Percentiles rank a stretch among this genome's conserved stretches.
Conservation (phyloP, 2,329 filamentous ascomycete species). For the Aspergillus flavus region DNA sequence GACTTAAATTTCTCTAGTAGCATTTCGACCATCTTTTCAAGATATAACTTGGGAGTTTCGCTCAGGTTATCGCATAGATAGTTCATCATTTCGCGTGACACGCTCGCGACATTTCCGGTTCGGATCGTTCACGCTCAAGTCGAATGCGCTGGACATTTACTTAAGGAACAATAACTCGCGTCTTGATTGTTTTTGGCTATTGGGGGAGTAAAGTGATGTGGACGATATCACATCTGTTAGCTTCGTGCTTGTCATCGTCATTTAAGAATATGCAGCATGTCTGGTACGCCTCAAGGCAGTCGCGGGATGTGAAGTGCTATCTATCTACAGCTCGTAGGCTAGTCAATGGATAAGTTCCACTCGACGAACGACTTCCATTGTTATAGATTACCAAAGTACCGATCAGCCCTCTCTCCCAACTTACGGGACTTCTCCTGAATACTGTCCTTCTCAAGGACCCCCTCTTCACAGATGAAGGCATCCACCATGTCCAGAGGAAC, state of each 20-base stretch:
- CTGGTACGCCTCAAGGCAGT: neutral
- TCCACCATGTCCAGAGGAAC: constrained; percentile 55
- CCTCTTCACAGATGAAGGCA: constrained; percentile 59
- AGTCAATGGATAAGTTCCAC: neutral
- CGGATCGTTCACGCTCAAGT: too few species aligned
- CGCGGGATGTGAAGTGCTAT: neutral
- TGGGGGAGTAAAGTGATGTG: neutral
- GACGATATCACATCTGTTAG: too few species aligned
- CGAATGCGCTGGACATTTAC: too few species aligned
- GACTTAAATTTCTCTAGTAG: too few species aligned
- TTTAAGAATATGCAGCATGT: neutral
- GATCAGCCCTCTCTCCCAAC: constrained; percentile 20
- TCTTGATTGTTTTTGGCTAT: too few species aligned
- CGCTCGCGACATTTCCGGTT: too few species aligned
- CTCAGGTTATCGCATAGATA: too few species aligned
- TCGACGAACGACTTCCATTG: neutral
- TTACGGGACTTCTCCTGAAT: constrained; percentile 29
- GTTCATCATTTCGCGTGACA: too few species aligned
- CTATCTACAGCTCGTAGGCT: neutral
- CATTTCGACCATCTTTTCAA: too few species aligned
- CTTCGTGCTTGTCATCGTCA: neutral
- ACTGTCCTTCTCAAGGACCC: constrained; percentile 33
- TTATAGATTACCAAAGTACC: constrained; percentile 25
- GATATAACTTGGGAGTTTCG: too few species aligned
- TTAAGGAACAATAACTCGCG: too few species aligned